Evolutionary conservation across 2,329 filamentous ascomycete species (phyloP).

Genomic region (Fusarium circinatum): DNA sequence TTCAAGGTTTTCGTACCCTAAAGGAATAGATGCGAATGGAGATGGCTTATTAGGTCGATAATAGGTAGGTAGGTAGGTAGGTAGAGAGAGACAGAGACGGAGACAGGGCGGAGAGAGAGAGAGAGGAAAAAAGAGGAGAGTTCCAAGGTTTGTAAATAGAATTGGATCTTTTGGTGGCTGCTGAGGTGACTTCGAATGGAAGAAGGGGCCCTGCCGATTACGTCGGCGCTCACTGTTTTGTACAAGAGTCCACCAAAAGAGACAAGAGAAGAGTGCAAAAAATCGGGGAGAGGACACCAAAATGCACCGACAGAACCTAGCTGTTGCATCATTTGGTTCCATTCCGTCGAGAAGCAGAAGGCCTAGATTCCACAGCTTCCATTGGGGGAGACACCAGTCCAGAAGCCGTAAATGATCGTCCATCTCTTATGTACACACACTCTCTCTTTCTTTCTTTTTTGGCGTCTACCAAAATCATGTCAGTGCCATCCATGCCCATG

Average conservation of each 20-base stretch:
- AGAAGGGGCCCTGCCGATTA: conserved; percentile 31
- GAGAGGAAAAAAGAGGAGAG: neutral
- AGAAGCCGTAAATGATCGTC: conserved; percentile 31
- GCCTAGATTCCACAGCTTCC: conserved; percentile 37
- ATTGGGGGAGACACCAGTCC: conserved; percentile 28
- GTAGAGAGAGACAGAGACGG: neutral
- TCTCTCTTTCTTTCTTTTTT: neutral
- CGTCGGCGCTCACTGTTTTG: conserved; percentile 38
- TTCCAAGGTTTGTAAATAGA: neutral
- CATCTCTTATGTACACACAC: neutral
- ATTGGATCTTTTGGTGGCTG: neutral
- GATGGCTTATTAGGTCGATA: neutral
- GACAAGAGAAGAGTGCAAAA: conserved; percentile 21
- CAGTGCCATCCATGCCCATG: conserved; percentile 40
- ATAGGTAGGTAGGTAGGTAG: neutral
- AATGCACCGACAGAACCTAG: neutral
- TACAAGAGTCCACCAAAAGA: conserved; percentile 27
- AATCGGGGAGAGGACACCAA: conserved; percentile 18
- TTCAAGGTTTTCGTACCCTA: neutral
- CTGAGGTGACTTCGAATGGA: neutral
- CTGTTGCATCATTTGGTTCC: conserved; percentile 42
- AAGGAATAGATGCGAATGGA: neutral
- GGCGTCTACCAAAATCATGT: neutral
- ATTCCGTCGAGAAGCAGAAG: conserved; percentile 27
- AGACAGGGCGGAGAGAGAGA: neutral